Evolutionary conservation across 306 rosid genomes (phyloP).

Genomic region (Mimosa pudica): DNA sequence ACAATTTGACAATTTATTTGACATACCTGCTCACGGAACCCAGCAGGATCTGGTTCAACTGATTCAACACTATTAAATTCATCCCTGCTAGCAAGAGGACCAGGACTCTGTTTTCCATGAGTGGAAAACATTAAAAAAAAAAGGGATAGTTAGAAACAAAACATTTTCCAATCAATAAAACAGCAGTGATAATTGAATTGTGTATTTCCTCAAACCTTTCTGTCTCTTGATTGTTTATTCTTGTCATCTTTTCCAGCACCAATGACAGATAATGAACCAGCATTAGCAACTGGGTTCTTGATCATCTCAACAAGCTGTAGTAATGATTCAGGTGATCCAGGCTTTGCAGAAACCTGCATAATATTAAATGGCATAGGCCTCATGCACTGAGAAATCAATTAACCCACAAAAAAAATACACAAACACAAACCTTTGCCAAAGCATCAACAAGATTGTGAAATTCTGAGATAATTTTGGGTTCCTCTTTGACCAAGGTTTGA

Average conservation of each 20-base stretch:
- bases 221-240: constrained; percentile 71
- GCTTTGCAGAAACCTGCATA: constrained; percentile 80
- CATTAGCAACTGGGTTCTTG: constrained; percentile 71
- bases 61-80: constrained; percentile 61
- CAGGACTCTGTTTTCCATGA: constrained; percentile 54
- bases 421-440: constrained; percentile 72
- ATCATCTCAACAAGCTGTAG: constrained; percentile 83
- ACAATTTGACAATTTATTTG: constrained; percentile 16
- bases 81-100: constrained; percentile 60
- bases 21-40: constrained; percentile 89
- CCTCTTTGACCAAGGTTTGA: constrained; percentile 73
- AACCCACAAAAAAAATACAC: constrained; percentile 3
- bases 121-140: constrained; percentile 4
- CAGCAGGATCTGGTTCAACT: constrained; percentile 83
- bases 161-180: neutral
- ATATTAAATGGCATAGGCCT: constrained; percentile 36
- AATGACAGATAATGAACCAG: constrained; percentile 50
- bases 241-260: constrained; percentile 88
- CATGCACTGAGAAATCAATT: neutral
- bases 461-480: constrained; percentile 85
- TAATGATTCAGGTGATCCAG: constrained; percentile 87
- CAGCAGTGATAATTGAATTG: constrained; percentile 24
- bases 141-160: neutral
- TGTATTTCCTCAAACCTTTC: constrained; percentile 56
- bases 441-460: constrained; percentile 97